Evolutionary conservation across 2,329 filamentous ascomycete genomes (phyloP).

Genomic region (Helotiales sp.): DNA sequence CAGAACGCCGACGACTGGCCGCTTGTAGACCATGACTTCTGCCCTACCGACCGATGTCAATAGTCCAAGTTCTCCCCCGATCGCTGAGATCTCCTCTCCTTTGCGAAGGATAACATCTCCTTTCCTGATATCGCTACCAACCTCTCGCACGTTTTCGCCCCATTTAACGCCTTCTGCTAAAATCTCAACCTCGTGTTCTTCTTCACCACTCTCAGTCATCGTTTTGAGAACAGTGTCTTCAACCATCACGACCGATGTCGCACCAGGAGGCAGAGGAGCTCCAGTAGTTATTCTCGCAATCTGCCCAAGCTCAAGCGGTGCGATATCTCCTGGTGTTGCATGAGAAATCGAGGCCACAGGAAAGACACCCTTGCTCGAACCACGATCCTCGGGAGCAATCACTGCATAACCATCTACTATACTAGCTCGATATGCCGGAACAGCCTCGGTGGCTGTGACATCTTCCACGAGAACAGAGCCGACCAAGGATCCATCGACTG

Average conservation of each 20-base stretch:
- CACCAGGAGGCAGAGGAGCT: slow-evolving; percentile 84
- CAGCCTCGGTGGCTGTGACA: slow-evolving; percentile 77
- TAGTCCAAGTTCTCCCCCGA: slow-evolving; percentile 90
- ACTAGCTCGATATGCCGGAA: slow-evolving; percentile 92
- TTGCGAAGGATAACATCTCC: slow-evolving; percentile 73
- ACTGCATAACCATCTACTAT: slow-evolving; percentile 97
- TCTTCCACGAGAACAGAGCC: slow-evolving; percentile 84
- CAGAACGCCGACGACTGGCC: slow-evolving; percentile 81
- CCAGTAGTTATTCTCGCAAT: slow-evolving; percentile 94
- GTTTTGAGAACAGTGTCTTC: slow-evolving; percentile 84
- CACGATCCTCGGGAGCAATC: slow-evolving; percentile 64
- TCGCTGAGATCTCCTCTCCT: slow-evolving; percentile 82
- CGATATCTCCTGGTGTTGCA: slow-evolving; percentile 73
- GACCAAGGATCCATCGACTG: slow-evolving; percentile 69
- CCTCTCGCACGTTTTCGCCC: slow-evolving; percentile 88
- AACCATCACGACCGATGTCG: slow-evolving; percentile 94
- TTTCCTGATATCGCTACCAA: slow-evolving; percentile 82
- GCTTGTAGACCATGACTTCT: slow-evolving; percentile 73
- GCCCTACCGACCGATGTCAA: slow-evolving; percentile 82
- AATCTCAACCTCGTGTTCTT: slow-evolving; percentile 89
- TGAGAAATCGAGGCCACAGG: slow-evolving; percentile 88
- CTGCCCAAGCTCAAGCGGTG: slow-evolving; percentile 70
- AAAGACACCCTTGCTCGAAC: slow-evolving; percentile 75
- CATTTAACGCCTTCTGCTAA: slow-evolving; percentile 74
- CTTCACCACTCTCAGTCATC: slow-evolving; percentile 77